These are phyloP conservation scores for Thalassiosira ordinaria DNA, from an alignment of 352 stramenopile genomes.

Conservation along the genomic window DNA sequence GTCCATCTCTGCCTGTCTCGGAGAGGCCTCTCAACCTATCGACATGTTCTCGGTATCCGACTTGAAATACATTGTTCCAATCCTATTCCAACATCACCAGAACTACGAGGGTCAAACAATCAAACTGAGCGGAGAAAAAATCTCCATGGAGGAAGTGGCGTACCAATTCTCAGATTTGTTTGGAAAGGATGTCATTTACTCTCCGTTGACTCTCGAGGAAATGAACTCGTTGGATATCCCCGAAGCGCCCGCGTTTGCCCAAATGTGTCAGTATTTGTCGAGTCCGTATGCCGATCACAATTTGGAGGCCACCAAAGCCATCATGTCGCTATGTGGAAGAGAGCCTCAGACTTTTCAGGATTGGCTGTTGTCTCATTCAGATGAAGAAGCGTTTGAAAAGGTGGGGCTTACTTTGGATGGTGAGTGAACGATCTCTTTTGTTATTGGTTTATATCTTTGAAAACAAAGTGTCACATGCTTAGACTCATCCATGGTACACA, in stretches of 20 bases:
- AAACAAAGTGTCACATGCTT: too few species aligned
- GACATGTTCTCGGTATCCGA: conserved; percentile 67
- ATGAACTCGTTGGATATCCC: conserved; percentile 56
- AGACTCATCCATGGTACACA: neutral
- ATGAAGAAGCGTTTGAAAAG: conserved; percentile 56
- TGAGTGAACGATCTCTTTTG: conserved; percentile 16
- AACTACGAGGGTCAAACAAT: conserved; percentile 60
- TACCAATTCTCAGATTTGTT: conserved; percentile 66
- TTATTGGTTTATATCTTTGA: conserved; percentile 4
- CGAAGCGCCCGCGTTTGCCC: conserved; percentile 49
- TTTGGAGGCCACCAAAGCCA: conserved; percentile 41
- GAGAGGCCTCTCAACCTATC: conserved; percentile 45
- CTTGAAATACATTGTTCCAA: conserved; percentile 60
- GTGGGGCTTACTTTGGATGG: conserved; percentile 63
- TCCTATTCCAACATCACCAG: conserved; percentile 36
- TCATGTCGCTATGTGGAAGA: conserved; percentile 37
- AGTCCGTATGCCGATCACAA: conserved; percentile 42
- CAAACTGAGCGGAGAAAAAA: conserved; percentile 45
- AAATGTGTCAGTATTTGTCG: conserved; percentile 75
- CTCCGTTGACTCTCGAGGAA: conserved; percentile 63
- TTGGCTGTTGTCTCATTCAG: conserved; percentile 71
- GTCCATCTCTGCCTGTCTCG: conserved; percentile 62
- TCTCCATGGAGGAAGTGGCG: conserved; percentile 69
- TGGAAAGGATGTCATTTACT: conserved; percentile 78
- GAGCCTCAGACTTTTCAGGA: conserved; percentile 57